Percentiles rank a stretch among this genome's conserved stretches.
Evolutionary conservation across 176 grass and related monocot species (phyloP).

Genomic region (Ensete ventricosum): DNA sequence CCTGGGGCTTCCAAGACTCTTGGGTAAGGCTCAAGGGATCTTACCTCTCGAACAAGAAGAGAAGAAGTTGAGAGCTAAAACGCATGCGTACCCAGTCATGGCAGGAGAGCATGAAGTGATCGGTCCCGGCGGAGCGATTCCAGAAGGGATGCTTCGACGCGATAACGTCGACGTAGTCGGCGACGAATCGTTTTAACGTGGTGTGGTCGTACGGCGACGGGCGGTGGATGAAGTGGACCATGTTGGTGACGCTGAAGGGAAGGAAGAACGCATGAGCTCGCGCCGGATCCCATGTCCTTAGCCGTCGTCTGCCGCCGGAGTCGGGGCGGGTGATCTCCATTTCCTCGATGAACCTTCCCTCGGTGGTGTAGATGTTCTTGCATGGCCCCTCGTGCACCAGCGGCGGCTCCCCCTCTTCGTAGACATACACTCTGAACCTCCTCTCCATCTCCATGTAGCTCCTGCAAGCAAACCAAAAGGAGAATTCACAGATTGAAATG

Average conservation of each 20-base stretch:
- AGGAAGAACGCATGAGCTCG: slow-evolving; percentile 59
- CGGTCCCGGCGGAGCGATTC: slow-evolving; percentile 57
- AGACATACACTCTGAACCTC: slow-evolving; percentile 68
- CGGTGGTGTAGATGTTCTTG: slow-evolving; percentile 70
- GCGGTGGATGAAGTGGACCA: slow-evolving; percentile 37
- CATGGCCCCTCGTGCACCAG: slow-evolving; percentile 50
- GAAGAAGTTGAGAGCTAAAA: neutral
- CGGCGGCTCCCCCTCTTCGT: slow-evolving; percentile 76
- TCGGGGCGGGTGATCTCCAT: slow-evolving; percentile 30
- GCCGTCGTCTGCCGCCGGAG: neutral
- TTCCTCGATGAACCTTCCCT: slow-evolving; percentile 75
- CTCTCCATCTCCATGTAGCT: slow-evolving; percentile 77
- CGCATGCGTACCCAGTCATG: slow-evolving; percentile 53
- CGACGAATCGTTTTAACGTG: slow-evolving; percentile 28
- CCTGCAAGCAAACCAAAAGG: slow-evolving; percentile 14
- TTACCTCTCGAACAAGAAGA: no score
- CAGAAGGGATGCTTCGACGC: slow-evolving; percentile 49
- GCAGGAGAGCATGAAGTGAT: slow-evolving; percentile 89
- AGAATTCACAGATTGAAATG: neutral
- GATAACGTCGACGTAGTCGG: slow-evolving; percentile 59
- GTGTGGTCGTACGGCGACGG: slow-evolving; percentile 14
- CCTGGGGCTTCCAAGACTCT: no score
- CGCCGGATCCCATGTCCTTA: slow-evolving; percentile 34
- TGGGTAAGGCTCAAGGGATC: no score
- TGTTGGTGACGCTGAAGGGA: slow-evolving; percentile 49